Base-by-base conservation (phyloP, 306 rosid species). In the Vigna nakashimae region DNA sequence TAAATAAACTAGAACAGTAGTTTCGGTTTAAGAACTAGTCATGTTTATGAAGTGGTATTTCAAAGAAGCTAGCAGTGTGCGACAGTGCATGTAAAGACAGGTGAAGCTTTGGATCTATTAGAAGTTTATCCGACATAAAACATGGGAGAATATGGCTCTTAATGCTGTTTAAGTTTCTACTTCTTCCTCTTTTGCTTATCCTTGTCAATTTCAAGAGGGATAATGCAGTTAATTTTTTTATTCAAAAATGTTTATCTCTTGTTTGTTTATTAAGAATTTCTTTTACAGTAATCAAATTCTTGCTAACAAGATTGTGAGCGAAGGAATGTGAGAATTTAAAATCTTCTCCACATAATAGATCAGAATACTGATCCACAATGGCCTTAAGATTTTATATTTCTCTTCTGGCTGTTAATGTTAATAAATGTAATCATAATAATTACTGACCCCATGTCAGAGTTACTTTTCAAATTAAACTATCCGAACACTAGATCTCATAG, bases 71-170 rank as follows among this genome's bases (percentile, higher is more conserved):
- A 85, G 78, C 82, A 73, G 76, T 82, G 69, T 72, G 84, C 53
- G 18, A 42, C 6, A 66, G 53, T 42, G 34, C 70, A 80, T 55
- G 57, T 82, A 87, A 80, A 87, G 87, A 86, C 86, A 53, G 85
- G 80, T 75, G 80, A 82, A 68, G 84, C 68, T 88, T 91, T 92
- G 97, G 90, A 85, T 60, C 84, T 86, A 86, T 85, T 87, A 84
- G 87, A 81, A 91, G 87, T 84, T 89, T 85, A 88, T 86, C 91
- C 92, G 90, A 92, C 98, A 92, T 77, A 71, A 88, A 85, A 92
- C 93, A 91, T 92, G 96, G 94, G 82, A 85, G 94, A 92, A 91
- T 92, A 89, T 88, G 90, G 51, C 48, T 58, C 67, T 79, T 79
- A 59, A 6, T 69, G 71, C 48, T 71, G 62, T 55, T 77, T 69